Evolutionary conservation across 1,284 basidiomycete species (phyloP), one percentile per base, ranked within the genome.

Genomic region (Malassezia yamatoensis): DNA sequence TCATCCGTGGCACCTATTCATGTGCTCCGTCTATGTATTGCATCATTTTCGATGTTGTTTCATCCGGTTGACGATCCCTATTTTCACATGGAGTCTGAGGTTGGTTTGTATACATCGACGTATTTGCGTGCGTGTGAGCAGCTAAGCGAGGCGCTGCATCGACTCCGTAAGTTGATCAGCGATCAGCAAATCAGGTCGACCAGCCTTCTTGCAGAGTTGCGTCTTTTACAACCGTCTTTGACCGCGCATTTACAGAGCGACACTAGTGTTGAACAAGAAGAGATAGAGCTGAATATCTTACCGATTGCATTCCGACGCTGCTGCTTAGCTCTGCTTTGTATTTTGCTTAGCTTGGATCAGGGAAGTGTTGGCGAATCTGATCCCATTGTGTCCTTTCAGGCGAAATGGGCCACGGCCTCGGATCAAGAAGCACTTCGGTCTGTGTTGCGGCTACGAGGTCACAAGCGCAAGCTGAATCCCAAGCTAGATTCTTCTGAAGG

Each of bases 301-400:
- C 15, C 20, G 15, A 16, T 13, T 21, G 34, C 34, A n/a, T 47
- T 47, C 13, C 45, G 34, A 9, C 45, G 45, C 29, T 47, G 45
- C 45, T 47, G 45, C 8, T 11, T 47, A 13, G 45, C 45, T 11
- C 15, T 47, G 45, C 45, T 47, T 16, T 47, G 45, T 24, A 15
- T 47, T 13, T 33, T 18, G 33, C 29, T 33, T 11, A 12, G 20
- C 33, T 16, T 34, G 34, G 45, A 47, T 9, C 13, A 13, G 6
- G 11, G 20, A 5, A n/a, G 16, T 4, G 1, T 3, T 12, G 13
- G 38, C 32, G 45, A 34, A 3, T n/a, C 13, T 3, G 16, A 9
- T 29, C 5, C 12, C 13, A 33, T 47, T 12, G 33, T 18, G n/a
- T n/a, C 34, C 2, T 18, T 47, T 21, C 16, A 13, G 9, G 33